Evolutionary conservation across 2,329 filamentous ascomycete genomes (phyloP), one percentile per base, ranked within the genome.

Genomic region (Aspergillus quadrilineatus): DNA sequence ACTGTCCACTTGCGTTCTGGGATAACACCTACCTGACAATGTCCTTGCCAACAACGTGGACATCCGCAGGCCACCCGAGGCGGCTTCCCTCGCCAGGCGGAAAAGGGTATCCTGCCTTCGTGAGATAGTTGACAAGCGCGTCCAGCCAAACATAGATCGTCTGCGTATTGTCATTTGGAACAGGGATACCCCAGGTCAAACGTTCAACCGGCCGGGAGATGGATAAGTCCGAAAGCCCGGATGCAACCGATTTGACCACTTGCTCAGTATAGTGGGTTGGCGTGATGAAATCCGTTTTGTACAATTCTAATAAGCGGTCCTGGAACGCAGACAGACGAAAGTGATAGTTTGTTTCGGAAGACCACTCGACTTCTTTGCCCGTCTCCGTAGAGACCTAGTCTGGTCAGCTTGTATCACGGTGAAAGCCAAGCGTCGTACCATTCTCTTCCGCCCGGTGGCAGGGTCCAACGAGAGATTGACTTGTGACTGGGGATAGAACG

Each of bases 141-240:
- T 99, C 95, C 0, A 99, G 83, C 94, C 94, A 99, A 32, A 99
- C 95, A 68, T 99, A 99, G 56, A 99, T 93, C 2, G 92, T 97
- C 74, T 97, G 94, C 15, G 79, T 84, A 0, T 83, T 78, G 67
- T 99, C 94, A 52, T 87, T 87, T 0, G 94, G 94, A 28, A 97
- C 94, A 6, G 82, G 86, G 55, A 99, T 89, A 3, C 94, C 94
- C 94, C 94, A 99, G 26, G 79, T 83, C 41, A 97, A 75, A 47
- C 94, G 84, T 53, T 87, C 85, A 3, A 82, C 79, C 0, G 94
- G 94, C 29, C 95, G 83, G 2, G 93, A 97, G 50, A 97, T 85
- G 3, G 92, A 97, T 12, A 99, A 81, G 70, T 99, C 94, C 66
- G 90, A 85, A 1, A 99, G 81, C 6, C 91, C 88, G 52, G 86